Percentiles rank a stretch among this genome's conserved stretches.
Conservation (phyloP, 371 early-diverging fungal species). For the Choanephora cucurbitarum region DNA sequence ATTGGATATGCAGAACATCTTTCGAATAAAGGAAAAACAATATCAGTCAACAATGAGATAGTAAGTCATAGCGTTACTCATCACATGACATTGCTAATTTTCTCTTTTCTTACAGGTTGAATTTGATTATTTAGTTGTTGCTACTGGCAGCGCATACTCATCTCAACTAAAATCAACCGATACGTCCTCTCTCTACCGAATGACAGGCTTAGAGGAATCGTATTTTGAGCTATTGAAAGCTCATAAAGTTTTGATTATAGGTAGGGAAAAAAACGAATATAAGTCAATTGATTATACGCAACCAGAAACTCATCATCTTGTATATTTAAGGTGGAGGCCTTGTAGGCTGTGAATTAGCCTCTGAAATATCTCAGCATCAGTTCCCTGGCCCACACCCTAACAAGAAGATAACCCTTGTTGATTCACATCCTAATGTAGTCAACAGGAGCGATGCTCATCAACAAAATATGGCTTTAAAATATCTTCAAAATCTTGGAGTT, state of each 20-base stretch:
- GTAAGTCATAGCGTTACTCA: too few relatives aligned
- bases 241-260: constrained; percentile 54
- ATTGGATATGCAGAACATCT: constrained; percentile 47
- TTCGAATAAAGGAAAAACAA: constrained; percentile 22
- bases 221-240: constrained; percentile 60
- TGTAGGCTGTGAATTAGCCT: constrained; percentile 68
- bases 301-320: constrained; percentile 40
- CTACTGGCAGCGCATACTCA: constrained; percentile 66
- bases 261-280: constrained; percentile 36
- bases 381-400: constrained; percentile 45
- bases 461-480: constrained; percentile 47
- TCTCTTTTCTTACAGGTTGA: constrained; percentile 48
- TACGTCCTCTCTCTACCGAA: constrained; percentile 36
- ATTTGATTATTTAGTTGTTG: constrained; percentile 75
- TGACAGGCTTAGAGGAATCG: constrained; percentile 32
- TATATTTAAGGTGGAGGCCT: constrained; percentile 58
- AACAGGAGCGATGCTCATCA: constrained; percentile 46
- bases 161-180: constrained; percentile 49
- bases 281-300: constrained; percentile 13
- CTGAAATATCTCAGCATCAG: constrained; percentile 48
- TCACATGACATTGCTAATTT: too few relatives aligned
- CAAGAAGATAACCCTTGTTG: constrained; percentile 60
- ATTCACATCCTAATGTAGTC: constrained; percentile 43
- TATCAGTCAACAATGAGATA: constrained; percentile 30
- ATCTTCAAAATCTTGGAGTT: constrained; percentile 63